Evolutionary conservation across 163 green algal genomes (phyloP).

Genomic region (Volvox carteri): DNA sequence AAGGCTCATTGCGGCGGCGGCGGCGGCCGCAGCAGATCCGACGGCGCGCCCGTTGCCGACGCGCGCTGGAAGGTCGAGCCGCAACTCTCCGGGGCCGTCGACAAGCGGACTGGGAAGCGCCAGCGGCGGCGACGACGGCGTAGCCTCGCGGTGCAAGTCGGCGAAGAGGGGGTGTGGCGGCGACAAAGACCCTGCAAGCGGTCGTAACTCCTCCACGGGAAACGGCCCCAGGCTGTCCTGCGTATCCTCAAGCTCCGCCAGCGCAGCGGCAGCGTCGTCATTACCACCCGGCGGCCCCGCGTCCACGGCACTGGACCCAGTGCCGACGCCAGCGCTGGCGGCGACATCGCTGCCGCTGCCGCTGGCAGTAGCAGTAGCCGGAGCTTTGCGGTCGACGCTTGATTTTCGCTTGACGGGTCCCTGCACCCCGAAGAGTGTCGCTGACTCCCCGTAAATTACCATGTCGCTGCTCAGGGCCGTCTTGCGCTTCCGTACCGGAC

Average conservation of each 20-base stretch:
- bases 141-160: not conserved
- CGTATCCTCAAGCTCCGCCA: conserved; percentile 6
- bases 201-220: not conserved
- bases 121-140: not conserved
- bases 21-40: no score
- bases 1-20: no score
- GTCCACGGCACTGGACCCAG: not conserved
- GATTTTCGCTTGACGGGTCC: not conserved
- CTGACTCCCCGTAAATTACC: conserved; percentile 48
- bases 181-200: not conserved
- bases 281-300: not conserved
- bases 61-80: no score
- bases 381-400: not conserved
- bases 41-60: no score
- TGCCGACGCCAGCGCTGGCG: not conserved
- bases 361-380: not conserved
- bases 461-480: conserved; percentile 32
- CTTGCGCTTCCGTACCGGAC: conserved; percentile 41
- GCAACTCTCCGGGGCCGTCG: no score
- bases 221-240: not conserved
- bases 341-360: not conserved
- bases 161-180: conserved; percentile 27
- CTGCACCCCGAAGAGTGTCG: conserved; percentile 31
- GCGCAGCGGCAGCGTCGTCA: not conserved
- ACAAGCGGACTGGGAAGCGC: not conserved